Evolutionary conservation across 2,329 filamentous ascomycete genomes (phyloP).

Genomic region (Erysiphe neolycopersici): DNA sequence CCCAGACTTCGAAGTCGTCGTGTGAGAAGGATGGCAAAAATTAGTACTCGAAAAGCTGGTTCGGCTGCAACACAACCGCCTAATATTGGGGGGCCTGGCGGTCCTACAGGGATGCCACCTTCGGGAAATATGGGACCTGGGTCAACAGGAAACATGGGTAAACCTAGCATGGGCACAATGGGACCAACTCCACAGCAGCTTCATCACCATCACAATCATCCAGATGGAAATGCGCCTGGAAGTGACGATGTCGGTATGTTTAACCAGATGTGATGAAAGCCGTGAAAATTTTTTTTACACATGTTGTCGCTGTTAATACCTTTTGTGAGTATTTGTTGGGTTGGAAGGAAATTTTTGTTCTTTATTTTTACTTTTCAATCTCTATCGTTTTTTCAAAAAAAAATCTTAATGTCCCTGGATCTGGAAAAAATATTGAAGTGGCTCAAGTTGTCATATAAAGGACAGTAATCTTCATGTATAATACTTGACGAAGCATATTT

Average conservation of each 20-base stretch:
- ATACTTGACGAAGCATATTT: conserved; percentile 14
- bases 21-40: conserved; percentile 87
- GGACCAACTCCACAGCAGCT: conserved; percentile 25
- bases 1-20: conserved; percentile 69
- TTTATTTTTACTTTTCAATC: not conserved
- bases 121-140: conserved; percentile 32
- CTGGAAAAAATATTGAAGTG: conserved; percentile 5
- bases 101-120: conserved; percentile 35
- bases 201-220: conserved; percentile 47
- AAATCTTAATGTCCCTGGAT: conserved; percentile 1
- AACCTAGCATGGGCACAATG: conserved; percentile 40
- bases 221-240: conserved; percentile 37
- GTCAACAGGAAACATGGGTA: conserved; percentile 29
- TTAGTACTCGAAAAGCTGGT: conserved; percentile 59
- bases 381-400: conserved; percentile 1
- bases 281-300: conserved; percentile 17
- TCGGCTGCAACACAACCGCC: conserved; percentile 28
- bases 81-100: conserved; percentile 37
- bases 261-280: conserved; percentile 37
- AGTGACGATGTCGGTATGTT: conserved; percentile 92
- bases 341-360: conserved; percentile 3
- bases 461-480: conserved; percentile 13
- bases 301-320: conserved; percentile 11
- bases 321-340: conserved; percentile 10
- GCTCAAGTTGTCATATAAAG: conserved; percentile 3